Percentiles rank a stretch among this genome's conserved stretches.
Evolutionary conservation across 371 early-diverging fungal species (phyloP).

Genomic region (Mortierella sp.): DNA sequence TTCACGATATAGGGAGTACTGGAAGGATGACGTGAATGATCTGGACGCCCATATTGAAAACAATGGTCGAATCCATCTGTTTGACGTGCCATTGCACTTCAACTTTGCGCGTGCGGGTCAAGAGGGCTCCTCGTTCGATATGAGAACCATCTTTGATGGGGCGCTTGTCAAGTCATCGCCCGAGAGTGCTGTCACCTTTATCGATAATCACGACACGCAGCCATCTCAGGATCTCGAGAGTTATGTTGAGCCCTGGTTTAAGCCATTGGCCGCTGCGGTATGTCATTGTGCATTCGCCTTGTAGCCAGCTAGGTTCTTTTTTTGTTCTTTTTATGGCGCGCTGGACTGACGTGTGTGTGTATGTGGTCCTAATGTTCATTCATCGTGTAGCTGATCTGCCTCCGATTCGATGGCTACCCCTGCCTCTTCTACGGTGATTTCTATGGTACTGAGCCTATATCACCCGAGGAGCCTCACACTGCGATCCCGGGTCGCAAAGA

Average conservation of each 20-base stretch:
- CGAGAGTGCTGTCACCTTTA: slow-evolving; percentile 51
- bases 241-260: slow-evolving; percentile 47
- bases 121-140: slow-evolving; percentile 40
- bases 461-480: slow-evolving; percentile 16
- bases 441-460: slow-evolving; percentile 38
- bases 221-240: slow-evolving; percentile 37
- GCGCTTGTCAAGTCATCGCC: slow-evolving; percentile 29
- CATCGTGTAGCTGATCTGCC: slow-evolving; percentile 29
- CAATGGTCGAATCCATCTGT: slow-evolving; percentile 47
- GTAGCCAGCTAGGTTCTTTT: background rate
- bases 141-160: slow-evolving; percentile 54
- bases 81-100: slow-evolving; percentile 57
- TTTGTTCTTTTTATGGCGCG: slow-evolving; percentile 1
- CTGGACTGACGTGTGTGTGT: too few relatives aligned
- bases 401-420: slow-evolving; percentile 41
- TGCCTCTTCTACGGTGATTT: slow-evolving; percentile 52
- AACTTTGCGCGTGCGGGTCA: slow-evolving; percentile 47
- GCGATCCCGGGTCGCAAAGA: slow-evolving; percentile 30
- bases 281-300: background rate
- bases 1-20: slow-evolving; percentile 36
- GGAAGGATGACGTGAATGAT: slow-evolving; percentile 37
- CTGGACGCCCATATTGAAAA: slow-evolving; percentile 40
- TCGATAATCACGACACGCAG: slow-evolving; percentile 53
- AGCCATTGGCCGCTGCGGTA: slow-evolving; percentile 45
- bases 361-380: too few relatives aligned